These are phyloP conservation scores for Elaeis guineensis DNA, from an alignment of 176 grass and related monocot species.

Conservation along the genomic window DNA sequence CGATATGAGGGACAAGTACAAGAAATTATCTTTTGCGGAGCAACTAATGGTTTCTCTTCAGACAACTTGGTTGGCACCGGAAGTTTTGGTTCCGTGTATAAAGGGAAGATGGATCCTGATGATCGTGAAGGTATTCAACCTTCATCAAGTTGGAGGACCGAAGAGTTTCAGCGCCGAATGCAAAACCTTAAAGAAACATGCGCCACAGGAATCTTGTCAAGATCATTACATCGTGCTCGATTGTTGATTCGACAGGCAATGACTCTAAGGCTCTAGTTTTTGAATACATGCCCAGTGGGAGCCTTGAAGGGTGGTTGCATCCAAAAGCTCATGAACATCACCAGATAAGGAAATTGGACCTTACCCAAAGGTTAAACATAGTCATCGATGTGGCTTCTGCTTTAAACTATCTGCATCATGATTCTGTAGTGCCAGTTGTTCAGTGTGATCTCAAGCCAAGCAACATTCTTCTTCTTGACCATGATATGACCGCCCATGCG, in stretches of 20 bases:
- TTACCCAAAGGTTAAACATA: slow-evolving; percentile 13
- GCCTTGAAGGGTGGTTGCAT: slow-evolving; percentile 50
- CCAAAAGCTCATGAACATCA: slow-evolving; percentile 1
- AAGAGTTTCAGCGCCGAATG: slow-evolving; percentile 51
- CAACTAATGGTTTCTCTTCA: slow-evolving; percentile 38
- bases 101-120: too few relatives aligned
- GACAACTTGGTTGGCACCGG: slow-evolving; percentile 34
- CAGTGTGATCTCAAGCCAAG: slow-evolving; percentile 17
- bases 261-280: slow-evolving; percentile 56
- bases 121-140: too few relatives aligned
- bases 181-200: slow-evolving; percentile 30
- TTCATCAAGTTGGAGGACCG: slow-evolving; percentile 14
- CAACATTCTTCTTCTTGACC: too few relatives aligned
- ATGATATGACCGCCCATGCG: too few relatives aligned
- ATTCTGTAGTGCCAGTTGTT: slow-evolving; percentile 14
- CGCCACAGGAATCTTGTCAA: slow-evolving; percentile 47
- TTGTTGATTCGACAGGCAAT: slow-evolving; percentile 19
- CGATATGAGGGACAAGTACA: too few relatives aligned
- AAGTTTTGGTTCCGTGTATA: slow-evolving; percentile 49
- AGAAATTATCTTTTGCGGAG: slow-evolving; percentile 14
- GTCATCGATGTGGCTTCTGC: too few relatives aligned
- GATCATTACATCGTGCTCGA: slow-evolving; percentile 41
- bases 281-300: slow-evolving; percentile 47
- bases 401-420: slow-evolving; percentile 51
- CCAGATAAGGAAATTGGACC: background rate